Conservation (phyloP, 768 basidiomycete genomes). For the Termitomyces sp. region DNA sequence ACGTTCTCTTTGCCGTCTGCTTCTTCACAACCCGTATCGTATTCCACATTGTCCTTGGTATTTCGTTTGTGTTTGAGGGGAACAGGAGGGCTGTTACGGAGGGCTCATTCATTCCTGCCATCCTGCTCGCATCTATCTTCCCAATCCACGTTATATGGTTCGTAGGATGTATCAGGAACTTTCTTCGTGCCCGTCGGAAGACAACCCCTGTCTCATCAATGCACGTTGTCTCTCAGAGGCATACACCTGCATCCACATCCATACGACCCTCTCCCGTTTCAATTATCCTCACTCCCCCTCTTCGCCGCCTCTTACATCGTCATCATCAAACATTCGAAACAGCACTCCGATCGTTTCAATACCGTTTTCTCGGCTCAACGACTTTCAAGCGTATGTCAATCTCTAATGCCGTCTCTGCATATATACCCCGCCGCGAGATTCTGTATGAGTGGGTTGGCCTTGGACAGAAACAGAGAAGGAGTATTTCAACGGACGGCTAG, state of each 20-base stretch:
- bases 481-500: not conserved
- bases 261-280: not conserved
- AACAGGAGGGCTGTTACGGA: conserved; percentile 23
- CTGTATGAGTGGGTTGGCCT: conserved; percentile 18
- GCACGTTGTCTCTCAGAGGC: not conserved
- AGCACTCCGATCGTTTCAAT: conserved; percentile 6
- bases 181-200: conserved; percentile 21
- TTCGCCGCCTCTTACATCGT: conserved; percentile 1
- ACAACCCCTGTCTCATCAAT: not conserved
- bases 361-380: conserved; percentile 2
- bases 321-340: conserved; percentile 7
- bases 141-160: conserved; percentile 55
- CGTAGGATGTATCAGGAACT: conserved; percentile 41
- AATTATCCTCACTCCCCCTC: not conserved
- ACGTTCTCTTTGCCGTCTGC: conserved; percentile 40
- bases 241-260: not conserved
- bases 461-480: conserved; percentile 1
- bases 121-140: conserved; percentile 34
- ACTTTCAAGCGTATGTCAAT: not conserved
- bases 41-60: conserved; percentile 36
- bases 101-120: conserved; percentile 33
- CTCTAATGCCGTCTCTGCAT: conserved; percentile 1
- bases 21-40: conserved; percentile 51
- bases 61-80: conserved; percentile 21
- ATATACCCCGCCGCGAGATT: conserved; percentile 11